Base-by-base conservation (phyloP, 2,329 filamentous ascomycete genomes). In the Monilinia aucupariae region DNA sequence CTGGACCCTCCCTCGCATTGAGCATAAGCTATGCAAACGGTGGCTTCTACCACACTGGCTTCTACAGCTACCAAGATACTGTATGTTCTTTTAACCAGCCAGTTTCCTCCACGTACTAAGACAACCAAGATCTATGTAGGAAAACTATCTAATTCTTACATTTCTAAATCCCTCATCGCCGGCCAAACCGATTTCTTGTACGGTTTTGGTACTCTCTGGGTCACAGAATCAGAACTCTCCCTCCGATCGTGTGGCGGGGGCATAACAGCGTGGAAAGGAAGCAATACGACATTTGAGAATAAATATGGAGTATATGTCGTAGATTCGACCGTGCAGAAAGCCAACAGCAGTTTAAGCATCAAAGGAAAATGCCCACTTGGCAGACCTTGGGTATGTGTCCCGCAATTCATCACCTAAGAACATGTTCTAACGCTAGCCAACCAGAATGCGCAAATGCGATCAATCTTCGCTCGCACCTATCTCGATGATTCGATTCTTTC, bases 181-280 rank as follows among this genome's bases (percentile, higher is more conserved):
- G 86, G 86, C 0, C 78, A 88, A 70, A 88, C 85, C 0, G 87
- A 89, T 68, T 89, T 89, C 74, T 75, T 89, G 25, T 89, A 88
- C 70, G 85, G 68, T 20, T 70, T 69, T 49, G 86, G 85, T 32
- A 88, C 85, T 0, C 78, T 82, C 4, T 89, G 82, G 78, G 77
- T 88, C 48, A 78, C 84, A 62, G 76, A 78, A 4, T 83, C 81
- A 1, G 75, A 76, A 0, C 73, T 89, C 2, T 75, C 77, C 0
- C 78, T 89, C 15, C 81, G 86, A 12, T 77, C 75, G 68, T 89
- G 86, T 67, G 84, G 85, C 4, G 86, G 86, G 20, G 86, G 86
- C 13, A 83, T 89, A 61, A 87, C 84, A 0, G 86, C 86, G 0
- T 89, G 86, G 86, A 89, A 89, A 69, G 85, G 83, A 34, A 80